Evolutionary conservation across 1,284 basidiomycete species (phyloP), one percentile per base, ranked within the genome.

Genomic region (Vanrija humicola): DNA sequence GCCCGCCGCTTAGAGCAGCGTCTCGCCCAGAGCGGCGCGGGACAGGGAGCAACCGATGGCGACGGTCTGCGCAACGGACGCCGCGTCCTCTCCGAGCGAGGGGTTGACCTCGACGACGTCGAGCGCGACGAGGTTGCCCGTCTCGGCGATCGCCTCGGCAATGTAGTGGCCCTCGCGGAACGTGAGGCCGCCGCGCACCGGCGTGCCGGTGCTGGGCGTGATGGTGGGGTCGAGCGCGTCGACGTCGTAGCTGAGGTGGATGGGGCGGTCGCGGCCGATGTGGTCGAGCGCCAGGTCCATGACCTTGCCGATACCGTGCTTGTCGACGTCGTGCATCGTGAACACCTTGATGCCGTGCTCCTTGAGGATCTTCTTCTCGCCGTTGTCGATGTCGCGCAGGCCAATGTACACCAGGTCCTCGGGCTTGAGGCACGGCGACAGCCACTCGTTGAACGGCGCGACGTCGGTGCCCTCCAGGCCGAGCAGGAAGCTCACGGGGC

Each of bases 81-180:
- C 82, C 38, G 80, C 80, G 66, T 91, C 88, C 42, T 78, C 75
- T 26, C 47, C 55, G 16, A 99, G 82, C 1, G 89, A 87, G 8
- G 96, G 96, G 78, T 98, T 98, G 60, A 98, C 95, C 76, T 98
- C 95, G 90, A 96, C 92, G 62, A 96, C 81, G 76, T 96, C 93
- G 29, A 98, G 79, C 0, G 87, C 91, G 21, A 95, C 91, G 23
- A 99, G 82, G 64, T 88, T 82, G 15, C 93, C 94, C 1, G 95
- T 98, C 80, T 98, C 92, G 64, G 86, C 86, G 44, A 98, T 83
- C 4, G 89, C 87, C 78, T 98, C 96, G 71, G 90, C 94, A 69
- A 98, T 96, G 77, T 95, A 82, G 65, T 79, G 78, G 14, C 69
- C 96, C 75, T 99, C 96, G 61, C 96, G 82, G 81, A 98, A 99